Percentiles rank a stretch among this genome's conserved stretches.
These are phyloP conservation scores for Phytophthora palmivora DNA, from an alignment of 352 stramenopile genomes.

Conservation along the genomic window DNA sequence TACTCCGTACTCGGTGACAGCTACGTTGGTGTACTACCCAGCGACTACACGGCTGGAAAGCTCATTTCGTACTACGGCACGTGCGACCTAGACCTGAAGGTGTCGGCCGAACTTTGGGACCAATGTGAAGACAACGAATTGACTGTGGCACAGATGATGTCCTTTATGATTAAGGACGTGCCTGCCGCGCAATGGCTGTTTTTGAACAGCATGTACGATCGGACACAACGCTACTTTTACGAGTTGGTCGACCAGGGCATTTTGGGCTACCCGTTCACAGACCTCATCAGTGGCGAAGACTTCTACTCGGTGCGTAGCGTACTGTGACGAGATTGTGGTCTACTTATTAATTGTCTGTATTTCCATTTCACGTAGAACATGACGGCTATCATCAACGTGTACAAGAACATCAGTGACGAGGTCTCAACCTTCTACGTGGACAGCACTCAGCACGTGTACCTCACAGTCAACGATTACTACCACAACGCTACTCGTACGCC, in stretches of 20 bases:
- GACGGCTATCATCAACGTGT: constrained; percentile 58
- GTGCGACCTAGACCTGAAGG: constrained; percentile 58
- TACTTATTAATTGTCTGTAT: constrained; percentile 1
- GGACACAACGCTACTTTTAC: constrained; percentile 74
- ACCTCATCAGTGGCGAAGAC: constrained; percentile 58
- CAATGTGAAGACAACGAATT: constrained; percentile 54
- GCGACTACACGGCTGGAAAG: constrained; percentile 49
- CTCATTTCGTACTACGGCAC: constrained; percentile 69
- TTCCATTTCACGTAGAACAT: constrained; percentile 38
- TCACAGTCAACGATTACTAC: constrained; percentile 56
- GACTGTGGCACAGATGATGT: constrained; percentile 58
- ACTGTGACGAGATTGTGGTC: background rate
- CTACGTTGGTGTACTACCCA: constrained; percentile 70
- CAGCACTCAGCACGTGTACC: constrained; percentile 57
- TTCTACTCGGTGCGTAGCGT: constrained; percentile 54
- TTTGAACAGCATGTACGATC: constrained; percentile 67
- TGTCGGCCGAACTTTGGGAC: constrained; percentile 43
- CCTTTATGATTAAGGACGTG: constrained; percentile 57
- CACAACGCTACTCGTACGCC: constrained; percentile 53
- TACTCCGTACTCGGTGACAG: constrained; percentile 70
- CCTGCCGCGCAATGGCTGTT: constrained; percentile 67
- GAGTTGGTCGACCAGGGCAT: constrained; percentile 61
- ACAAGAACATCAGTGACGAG: constrained; percentile 52
- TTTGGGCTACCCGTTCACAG: constrained; percentile 55
- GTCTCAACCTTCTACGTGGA: constrained; percentile 63